Evolutionary conservation across 169 alveolate species (phyloP).

Genomic region (Eimeria zaria): DNA sequence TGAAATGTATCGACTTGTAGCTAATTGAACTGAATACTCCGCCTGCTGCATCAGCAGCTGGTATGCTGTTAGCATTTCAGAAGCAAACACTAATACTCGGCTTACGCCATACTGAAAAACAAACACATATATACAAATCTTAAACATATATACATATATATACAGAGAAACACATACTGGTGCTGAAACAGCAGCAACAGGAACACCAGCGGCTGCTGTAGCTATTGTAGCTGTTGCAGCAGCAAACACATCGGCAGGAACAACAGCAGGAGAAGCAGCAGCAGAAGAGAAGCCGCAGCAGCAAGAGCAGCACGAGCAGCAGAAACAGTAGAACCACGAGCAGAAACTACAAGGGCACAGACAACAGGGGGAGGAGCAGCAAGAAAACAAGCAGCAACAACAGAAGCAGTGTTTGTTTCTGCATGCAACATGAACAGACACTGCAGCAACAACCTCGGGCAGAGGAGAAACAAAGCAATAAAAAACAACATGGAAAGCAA

Average conservation of each 20-base stretch:
- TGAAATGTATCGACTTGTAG: not conserved
- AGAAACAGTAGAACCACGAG: not conserved
- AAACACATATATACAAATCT: not conserved
- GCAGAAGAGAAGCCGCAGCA: not conserved
- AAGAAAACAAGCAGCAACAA: too few relatives aligned
- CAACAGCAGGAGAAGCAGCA: not conserved
- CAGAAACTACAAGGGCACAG: too few relatives aligned
- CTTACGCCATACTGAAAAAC: conserved; percentile 22
- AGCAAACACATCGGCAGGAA: not conserved
- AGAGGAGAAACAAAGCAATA: not conserved
- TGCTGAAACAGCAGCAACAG: not conserved
- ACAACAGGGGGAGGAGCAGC: too few relatives aligned
- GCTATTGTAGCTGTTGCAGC: not conserved
- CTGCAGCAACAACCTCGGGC: not conserved
- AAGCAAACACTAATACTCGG: conserved; percentile 15
- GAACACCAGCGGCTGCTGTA: not conserved
- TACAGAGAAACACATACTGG: too few relatives aligned
- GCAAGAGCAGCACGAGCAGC: not conserved
- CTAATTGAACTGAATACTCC: conserved; percentile 18
- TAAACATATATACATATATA: too few relatives aligned
- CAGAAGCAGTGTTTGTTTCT: too few relatives aligned
- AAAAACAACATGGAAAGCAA: not conserved
- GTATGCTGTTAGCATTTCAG: conserved; percentile 51
- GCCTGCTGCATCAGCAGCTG: conserved; percentile 73
- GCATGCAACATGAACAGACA: too few relatives aligned